A percentile compares a stretch with the other conserved stretches of the same genome.
Conservation (phyloP, 2,329 filamentous ascomycete genomes). For the Fusarium sp. region DNA sequence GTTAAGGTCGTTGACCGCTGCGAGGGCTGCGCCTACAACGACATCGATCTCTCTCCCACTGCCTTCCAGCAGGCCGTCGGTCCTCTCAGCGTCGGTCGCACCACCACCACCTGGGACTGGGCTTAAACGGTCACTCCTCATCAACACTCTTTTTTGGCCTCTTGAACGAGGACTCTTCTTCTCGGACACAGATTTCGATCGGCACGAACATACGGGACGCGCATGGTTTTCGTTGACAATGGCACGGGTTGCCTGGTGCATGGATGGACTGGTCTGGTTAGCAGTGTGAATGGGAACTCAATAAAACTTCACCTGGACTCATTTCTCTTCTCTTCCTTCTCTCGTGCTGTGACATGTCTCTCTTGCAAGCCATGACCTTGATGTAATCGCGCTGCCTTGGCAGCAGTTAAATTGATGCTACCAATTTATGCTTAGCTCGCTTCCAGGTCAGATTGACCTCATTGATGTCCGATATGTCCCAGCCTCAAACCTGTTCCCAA, state of each 20-base stretch:
- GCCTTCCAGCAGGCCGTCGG: constrained; percentile 59
- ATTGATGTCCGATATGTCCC: constrained; percentile 13
- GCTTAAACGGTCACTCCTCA: constrained; percentile 8
- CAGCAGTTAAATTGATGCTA: constrained; percentile 24
- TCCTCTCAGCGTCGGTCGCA: constrained; percentile 37
- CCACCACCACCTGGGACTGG: constrained; percentile 42
- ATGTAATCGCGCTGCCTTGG: background rate
- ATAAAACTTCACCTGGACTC: constrained; percentile 11
- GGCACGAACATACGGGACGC: constrained; percentile 19
- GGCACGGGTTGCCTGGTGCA: constrained; percentile 14
- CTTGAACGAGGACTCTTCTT: constrained; percentile 4
- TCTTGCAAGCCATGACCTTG: background rate
- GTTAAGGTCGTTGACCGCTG: constrained; percentile 78
- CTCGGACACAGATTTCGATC: constrained; percentile 14
- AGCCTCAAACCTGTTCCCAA: background rate
- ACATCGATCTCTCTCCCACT: constrained; percentile 60
- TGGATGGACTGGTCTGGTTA: constrained; percentile 21
- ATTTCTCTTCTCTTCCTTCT: background rate
- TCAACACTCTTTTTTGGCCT: background rate
- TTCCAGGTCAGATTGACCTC: constrained; percentile 8
- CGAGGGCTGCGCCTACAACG: constrained; percentile 55
- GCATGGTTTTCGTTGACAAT: constrained; percentile 1
- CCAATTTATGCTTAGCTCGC: constrained; percentile 40
- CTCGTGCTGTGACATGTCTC: background rate
- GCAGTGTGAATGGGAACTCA: background rate